A percentile compares a stretch with the other conserved stretches of the same genome.
Evolutionary conservation across 495 filamentous ascomycete genomes (phyloP).

Genomic region (Friedmanniomyces endolithicus): DNA sequence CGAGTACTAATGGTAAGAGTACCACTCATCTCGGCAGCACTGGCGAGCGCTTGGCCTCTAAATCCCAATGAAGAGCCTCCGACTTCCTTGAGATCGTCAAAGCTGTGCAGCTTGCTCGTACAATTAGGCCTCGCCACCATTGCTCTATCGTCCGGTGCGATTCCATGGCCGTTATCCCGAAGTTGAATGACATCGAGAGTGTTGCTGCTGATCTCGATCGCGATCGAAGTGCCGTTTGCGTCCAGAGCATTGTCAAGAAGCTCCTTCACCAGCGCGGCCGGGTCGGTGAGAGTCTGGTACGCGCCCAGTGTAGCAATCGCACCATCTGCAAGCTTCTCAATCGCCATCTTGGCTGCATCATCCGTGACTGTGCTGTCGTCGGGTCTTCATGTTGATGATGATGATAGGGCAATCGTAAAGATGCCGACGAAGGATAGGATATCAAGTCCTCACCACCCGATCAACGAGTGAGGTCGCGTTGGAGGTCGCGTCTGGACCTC

Average conservation of each 20-base stretch:
- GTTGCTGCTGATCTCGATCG: slow-evolving; percentile 62
- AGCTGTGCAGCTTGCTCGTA: slow-evolving; percentile 73
- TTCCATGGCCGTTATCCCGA: slow-evolving; percentile 81
- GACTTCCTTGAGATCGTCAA: slow-evolving; percentile 55
- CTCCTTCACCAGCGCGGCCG: slow-evolving; percentile 72
- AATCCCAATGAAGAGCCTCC: slow-evolving; percentile 70
- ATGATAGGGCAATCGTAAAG: not conserved
- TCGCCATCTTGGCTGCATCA: slow-evolving; percentile 40
- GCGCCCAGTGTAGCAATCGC: slow-evolving; percentile 60
- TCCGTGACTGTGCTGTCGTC: not conserved
- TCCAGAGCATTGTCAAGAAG: slow-evolving; percentile 87
- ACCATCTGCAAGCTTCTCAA: slow-evolving; percentile 51
- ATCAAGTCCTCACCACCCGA: too few relatives aligned
- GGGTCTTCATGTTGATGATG: not conserved
- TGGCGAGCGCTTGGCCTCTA: slow-evolving; percentile 75
- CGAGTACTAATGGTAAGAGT: slow-evolving; percentile 57
- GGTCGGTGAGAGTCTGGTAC: slow-evolving; percentile 56
- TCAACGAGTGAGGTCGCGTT: not conserved
- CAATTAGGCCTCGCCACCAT: slow-evolving; percentile 55
- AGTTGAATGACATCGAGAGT: slow-evolving; percentile 68
- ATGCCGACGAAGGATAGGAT: too few relatives aligned
- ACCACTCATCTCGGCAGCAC: slow-evolving; percentile 55
- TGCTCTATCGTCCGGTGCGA: slow-evolving; percentile 53
- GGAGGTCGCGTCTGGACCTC: not conserved
- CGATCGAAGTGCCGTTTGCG: slow-evolving; percentile 57